Conservation (phyloP, 371 early-diverging fungal genomes). For the Smittium mucronatum region DNA sequence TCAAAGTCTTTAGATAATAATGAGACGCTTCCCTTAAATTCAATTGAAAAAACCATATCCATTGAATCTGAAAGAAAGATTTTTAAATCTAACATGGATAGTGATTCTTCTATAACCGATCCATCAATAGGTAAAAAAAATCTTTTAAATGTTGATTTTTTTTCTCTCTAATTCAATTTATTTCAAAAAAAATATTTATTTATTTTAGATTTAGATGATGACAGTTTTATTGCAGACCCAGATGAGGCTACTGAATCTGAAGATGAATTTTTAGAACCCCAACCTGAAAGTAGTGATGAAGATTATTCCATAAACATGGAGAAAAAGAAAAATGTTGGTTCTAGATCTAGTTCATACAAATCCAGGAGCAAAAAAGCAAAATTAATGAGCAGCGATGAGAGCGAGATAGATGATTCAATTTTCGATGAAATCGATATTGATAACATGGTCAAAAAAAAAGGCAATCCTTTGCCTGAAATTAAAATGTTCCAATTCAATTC, state of each 20-base stretch:
- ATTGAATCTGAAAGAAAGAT: neutral
- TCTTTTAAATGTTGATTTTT: neutral
- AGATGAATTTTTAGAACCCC: neutral
- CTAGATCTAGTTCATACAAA: neutral
- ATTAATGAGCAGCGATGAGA: neutral
- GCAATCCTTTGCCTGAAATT: neutral
- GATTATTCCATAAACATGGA: neutral
- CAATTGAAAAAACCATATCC: neutral
- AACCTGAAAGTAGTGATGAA: conserved; percentile 3
- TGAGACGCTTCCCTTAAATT: neutral
- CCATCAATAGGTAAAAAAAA: neutral
- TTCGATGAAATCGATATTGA: conserved; percentile 1
- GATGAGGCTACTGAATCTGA: conserved; percentile 2
- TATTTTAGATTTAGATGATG: neutral
- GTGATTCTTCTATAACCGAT: neutral
- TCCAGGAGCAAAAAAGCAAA: neutral
- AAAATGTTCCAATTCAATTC: neutral
- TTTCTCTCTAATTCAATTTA: neutral
- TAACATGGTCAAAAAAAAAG: neutral
- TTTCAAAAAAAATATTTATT: neutral
- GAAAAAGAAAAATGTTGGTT: neutral
- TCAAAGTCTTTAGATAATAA: neutral
- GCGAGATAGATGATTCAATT: neutral
- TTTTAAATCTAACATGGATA: neutral
- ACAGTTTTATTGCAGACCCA: neutral